Evolutionary conservation across 140 eudicot genomes (phyloP).

Genomic region (Stevia rebaudiana): DNA sequence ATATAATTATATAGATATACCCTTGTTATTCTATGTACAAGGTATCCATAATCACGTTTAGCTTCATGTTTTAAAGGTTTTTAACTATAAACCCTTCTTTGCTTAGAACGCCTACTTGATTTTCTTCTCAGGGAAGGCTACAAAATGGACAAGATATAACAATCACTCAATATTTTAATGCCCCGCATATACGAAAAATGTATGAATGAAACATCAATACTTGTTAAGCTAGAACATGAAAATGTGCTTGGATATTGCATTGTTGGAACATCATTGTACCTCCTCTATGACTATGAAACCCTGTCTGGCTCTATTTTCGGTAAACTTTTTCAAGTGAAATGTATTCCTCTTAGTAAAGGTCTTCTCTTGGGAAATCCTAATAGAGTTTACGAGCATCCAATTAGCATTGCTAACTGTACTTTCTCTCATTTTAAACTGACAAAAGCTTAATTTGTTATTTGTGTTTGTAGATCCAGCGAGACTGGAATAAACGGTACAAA

Average conservation of each 20-base stretch:
- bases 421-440: not conserved
- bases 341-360: no score
- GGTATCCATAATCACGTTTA: no score
- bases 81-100: no score
- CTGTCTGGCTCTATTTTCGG: not conserved
- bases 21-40: no score
- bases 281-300: not conserved
- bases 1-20: no score
- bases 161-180: not conserved
- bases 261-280: not conserved
- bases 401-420: not conserved
- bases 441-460: not conserved
- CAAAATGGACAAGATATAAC: constrained; percentile 18
- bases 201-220: not conserved
- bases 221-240: constrained; percentile 16
- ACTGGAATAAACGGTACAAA: constrained; percentile 16
- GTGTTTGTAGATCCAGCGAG: not conserved
- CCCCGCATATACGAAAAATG: not conserved
- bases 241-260: constrained; percentile 18
- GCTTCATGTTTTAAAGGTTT: no score
- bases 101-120: no score
- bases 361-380: no score
- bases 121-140: constrained; percentile 13
- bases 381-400: no score
- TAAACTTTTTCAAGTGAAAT: not conserved